These are phyloP conservation scores for Tympanopsis confertula DNA, from an alignment of 2,329 filamentous ascomycete species.

Conservation along the genomic window DNA sequence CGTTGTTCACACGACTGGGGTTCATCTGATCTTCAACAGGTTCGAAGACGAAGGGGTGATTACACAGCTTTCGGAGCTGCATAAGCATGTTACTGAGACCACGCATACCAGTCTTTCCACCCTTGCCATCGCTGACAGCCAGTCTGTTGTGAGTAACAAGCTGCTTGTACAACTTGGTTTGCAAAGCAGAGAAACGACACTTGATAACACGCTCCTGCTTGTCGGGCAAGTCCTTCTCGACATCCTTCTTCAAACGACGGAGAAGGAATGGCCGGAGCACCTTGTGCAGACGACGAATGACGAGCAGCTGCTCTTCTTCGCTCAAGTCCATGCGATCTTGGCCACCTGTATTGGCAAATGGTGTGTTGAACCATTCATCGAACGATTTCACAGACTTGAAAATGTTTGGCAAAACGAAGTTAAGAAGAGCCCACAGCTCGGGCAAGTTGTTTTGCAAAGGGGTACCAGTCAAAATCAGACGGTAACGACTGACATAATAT, in stretches of 20 bases:
- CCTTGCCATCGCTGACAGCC: slow-evolving; percentile 87
- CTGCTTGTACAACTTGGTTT: slow-evolving; percentile 91
- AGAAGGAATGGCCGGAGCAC: slow-evolving; percentile 93
- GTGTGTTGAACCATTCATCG: slow-evolving; percentile 99
- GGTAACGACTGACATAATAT: slow-evolving; percentile 65
- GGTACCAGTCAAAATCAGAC: slow-evolving; percentile 65
- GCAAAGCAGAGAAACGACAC: slow-evolving; percentile 92
- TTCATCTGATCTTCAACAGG: slow-evolving; percentile 98
- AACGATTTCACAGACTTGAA: slow-evolving; percentile 90
- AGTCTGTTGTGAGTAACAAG: slow-evolving; percentile 93
- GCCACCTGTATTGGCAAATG: slow-evolving; percentile 89
- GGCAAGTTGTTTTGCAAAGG: slow-evolving; percentile 67
- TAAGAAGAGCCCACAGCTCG: slow-evolving; percentile 65
- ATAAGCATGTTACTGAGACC: slow-evolving; percentile 99
- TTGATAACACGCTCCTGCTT: slow-evolving; percentile 99
- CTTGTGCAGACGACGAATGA: slow-evolving; percentile 97
- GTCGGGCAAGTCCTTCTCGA: slow-evolving; percentile 96
- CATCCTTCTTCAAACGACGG: slow-evolving; percentile 97
- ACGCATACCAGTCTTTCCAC: slow-evolving; percentile 84
- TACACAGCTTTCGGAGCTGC: slow-evolving; percentile 96
- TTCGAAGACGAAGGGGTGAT: slow-evolving; percentile 97
- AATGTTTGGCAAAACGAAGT: slow-evolving; percentile 67
- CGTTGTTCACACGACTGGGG: slow-evolving; percentile 75
- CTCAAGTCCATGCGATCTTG: slow-evolving; percentile 96
- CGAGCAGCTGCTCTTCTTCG: slow-evolving; percentile 98